Percentiles rank a stretch among this genome's conserved stretches.
These are phyloP conservation scores for Symmetrospora coprosmae DNA, from an alignment of 768 basidiomycete genomes.

Conservation along the genomic window DNA sequence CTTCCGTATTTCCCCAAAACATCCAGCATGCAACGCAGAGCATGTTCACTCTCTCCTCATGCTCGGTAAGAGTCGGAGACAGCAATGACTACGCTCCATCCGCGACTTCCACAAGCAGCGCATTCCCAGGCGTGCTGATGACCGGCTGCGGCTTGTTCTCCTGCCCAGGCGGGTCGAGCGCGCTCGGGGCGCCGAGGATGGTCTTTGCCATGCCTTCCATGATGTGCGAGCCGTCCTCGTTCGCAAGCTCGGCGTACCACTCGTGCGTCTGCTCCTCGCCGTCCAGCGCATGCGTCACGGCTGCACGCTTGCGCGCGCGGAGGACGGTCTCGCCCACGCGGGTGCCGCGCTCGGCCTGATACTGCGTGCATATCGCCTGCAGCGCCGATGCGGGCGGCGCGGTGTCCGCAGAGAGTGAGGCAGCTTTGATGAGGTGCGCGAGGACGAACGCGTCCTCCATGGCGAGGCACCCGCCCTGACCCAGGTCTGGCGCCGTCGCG, in stretches of 20 bases:
- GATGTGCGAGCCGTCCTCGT: conserved; percentile 15
- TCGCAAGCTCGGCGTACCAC: conserved; percentile 6
- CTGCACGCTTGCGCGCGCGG: conserved; percentile 16
- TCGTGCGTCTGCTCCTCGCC: conserved; percentile 1
- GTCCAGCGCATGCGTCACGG: conserved; percentile 19
- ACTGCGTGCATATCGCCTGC: not conserved
- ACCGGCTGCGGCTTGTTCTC: not conserved
- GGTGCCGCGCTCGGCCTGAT: conserved; percentile 8
- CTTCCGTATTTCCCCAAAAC: no score
- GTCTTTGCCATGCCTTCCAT: conserved; percentile 21
- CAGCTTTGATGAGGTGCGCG: conserved; percentile 10
- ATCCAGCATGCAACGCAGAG: no score
- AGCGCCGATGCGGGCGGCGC: not conserved
- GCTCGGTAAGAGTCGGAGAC: no score
- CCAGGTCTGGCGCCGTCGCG: conserved; percentile 21
- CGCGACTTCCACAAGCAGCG: conserved; percentile 10
- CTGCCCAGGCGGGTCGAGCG: conserved; percentile 11
- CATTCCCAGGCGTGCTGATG: not conserved
- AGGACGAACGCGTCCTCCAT: conserved; percentile 21
- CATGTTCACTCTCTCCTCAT: no score
- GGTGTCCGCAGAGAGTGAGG: not conserved
- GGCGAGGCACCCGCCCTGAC: conserved; percentile 23
- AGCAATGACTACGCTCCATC: no score
- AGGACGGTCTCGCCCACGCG: conserved; percentile 18
- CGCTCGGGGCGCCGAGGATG: conserved; percentile 11